Evolutionary conservation across 768 basidiomycete species (phyloP).

Genomic region (Psilocybe subaeruginosa): DNA sequence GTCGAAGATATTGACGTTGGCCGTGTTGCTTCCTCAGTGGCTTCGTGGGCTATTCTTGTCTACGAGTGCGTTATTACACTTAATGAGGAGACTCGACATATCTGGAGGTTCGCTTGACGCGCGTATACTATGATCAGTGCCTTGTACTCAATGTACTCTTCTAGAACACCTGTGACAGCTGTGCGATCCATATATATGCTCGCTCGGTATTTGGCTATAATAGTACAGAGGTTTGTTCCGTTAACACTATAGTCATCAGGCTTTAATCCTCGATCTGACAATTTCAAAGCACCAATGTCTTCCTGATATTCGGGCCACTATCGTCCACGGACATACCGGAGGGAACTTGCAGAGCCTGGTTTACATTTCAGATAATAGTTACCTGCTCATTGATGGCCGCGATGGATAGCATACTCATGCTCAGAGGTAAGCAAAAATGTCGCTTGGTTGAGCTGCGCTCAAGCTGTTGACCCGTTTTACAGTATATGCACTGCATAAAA

Average conservation of each 20-base stretch:
- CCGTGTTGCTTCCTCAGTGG: not conserved
- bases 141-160: not conserved
- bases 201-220: not conserved
- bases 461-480: not conserved
- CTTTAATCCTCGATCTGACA: not conserved
- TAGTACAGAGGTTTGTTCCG: not conserved
- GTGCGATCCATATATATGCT: not conserved
- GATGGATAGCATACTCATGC: slow-evolving; percentile 16
- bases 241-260: not conserved
- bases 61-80: slow-evolving; percentile 2
- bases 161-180: not conserved
- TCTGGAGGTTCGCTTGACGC: slow-evolving; percentile 2
- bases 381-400: slow-evolving; percentile 10
- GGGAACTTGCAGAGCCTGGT: slow-evolving; percentile 7
- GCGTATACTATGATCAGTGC: not conserved
- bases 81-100: not conserved
- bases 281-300: slow-evolving; percentile 9
- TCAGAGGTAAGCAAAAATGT: slow-evolving; percentile 8
- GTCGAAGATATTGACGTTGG: not conserved
- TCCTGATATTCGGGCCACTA: slow-evolving; percentile 11
- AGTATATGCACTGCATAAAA: slow-evolving; percentile 18
- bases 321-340: not conserved
- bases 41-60: not conserved
- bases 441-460: not conserved
- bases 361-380: slow-evolving; percentile 2